Conservation (phyloP, 331 rosid species). For the Pyrus hybrid region DNA sequence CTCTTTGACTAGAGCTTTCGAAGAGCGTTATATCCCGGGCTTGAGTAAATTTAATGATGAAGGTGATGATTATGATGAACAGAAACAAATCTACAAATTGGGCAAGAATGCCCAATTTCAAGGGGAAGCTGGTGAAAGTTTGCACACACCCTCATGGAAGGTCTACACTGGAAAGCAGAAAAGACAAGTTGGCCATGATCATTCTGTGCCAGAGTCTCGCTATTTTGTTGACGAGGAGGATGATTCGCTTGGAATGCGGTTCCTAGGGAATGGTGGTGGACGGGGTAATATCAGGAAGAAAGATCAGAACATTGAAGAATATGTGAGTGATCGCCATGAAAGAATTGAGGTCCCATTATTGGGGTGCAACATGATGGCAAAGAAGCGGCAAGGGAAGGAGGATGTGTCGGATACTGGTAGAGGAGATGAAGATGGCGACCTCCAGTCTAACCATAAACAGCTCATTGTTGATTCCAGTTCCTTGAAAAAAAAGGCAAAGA, state of each 20-base stretch:
- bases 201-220: constrained; percentile 28
- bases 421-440: constrained; percentile 44
- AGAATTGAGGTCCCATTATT: constrained; percentile 59
- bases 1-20: constrained; percentile 31
- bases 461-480: constrained; percentile 35
- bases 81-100: constrained; percentile 26
- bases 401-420: constrained; percentile 27
- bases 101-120: constrained; percentile 47
- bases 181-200: constrained; percentile 36
- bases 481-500: constrained; percentile 61
- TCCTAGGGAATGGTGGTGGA: constrained; percentile 37
- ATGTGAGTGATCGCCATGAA: constrained; percentile 32
- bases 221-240: constrained; percentile 49
- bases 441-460: constrained; percentile 28
- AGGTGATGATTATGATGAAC: constrained; percentile 25
- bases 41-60: constrained; percentile 40
- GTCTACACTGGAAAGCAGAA: constrained; percentile 48
- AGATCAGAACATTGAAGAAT: constrained; percentile 39
- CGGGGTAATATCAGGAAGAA: constrained; percentile 42
- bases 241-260: constrained; percentile 36
- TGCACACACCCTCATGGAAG: constrained; percentile 32
- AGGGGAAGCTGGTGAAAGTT: constrained; percentile 41
- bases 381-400: constrained; percentile 67
- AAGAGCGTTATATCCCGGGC: constrained; percentile 38
- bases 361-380: constrained; percentile 51